Base-by-base conservation (phyloP, 2,329 filamentous ascomycete species). In the Cladorrhinum sp. region DNA sequence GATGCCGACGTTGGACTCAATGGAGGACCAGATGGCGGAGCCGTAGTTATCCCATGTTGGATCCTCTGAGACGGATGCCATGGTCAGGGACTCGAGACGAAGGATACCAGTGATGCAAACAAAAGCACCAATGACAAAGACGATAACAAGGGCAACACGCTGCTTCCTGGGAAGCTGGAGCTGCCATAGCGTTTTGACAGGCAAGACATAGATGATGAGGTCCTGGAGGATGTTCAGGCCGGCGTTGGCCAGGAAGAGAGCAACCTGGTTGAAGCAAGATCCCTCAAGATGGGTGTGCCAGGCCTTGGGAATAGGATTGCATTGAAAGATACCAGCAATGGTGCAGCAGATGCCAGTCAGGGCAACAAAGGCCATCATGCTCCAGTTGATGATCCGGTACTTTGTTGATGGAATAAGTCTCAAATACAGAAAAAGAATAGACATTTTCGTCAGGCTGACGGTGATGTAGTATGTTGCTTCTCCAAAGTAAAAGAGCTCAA, bases 131-230 rank as follows among this genome's bases (percentile, higher is more conserved):
- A 74, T 64, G 24, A 72, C 74, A 71, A 74, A 74, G 55, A 71
- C 74, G 64, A 59, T 69, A 65, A 68, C 73, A 66, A 82, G 67
- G 1, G 75, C 75, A 12, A 78, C 63, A 20, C 77, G 76, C 53
- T 80, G 77, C 24, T 70, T 72, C 59, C 71, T 71, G 0, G 74
- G 72, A 5, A 77, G 72, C 39, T 73, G 67, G 2, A 77, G 70
- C 18, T 69, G 70, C 9, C 72, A 66, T 9, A 73, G 64, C 14
- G 70, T 59, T 4, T 69, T 68, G 9, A 73, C 63, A 1, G 71
- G 72, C 1, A 72, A 55, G 0, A 66, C 57, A 1, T 67, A 64
- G 21, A 73, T 67, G n/a, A 71, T 61, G 28, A 73, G 30, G 20
- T 74, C 72, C 3, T 68, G 70, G 5, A 67, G 6, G 36, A 73